phyloP scores from a whole-genome alignment of 495 filamentous ascomycete genomes.

The Geoglossum glabrum region DNA sequence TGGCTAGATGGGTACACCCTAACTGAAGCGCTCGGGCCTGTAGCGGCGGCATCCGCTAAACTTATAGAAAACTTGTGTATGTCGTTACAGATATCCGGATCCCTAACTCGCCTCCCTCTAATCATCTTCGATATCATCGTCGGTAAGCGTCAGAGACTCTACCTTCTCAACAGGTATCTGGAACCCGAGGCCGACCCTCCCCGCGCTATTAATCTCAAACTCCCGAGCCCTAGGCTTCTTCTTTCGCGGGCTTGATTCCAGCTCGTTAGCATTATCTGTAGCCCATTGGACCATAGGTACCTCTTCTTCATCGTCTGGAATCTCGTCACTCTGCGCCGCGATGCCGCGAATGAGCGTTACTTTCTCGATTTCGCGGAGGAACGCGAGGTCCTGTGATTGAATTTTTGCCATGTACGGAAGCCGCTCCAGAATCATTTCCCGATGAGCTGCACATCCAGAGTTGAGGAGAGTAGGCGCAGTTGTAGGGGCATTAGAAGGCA shows the following conservation, averaged over 20 bases:
- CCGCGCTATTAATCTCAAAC: constrained; percentile 7
- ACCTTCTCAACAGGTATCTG: constrained; percentile 15
- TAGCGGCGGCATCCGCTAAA: not conserved
- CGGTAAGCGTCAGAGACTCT: constrained; percentile 56
- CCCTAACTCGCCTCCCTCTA: constrained; percentile 8
- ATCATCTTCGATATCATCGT: constrained; percentile 94
- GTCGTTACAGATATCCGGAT: not conserved
- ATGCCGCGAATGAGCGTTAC: constrained; percentile 48
- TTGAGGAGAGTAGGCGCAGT: constrained; percentile 7
- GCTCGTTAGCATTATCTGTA: constrained; percentile 22
- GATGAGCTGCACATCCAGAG: constrained; percentile 36
- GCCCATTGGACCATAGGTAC: constrained; percentile 21
- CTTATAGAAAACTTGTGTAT: not conserved
- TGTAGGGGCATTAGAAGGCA: not conserved
- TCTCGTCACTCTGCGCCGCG: constrained; percentile 16
- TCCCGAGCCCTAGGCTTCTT: constrained; percentile 12
- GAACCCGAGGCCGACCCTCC: constrained; percentile 5
- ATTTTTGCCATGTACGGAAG: constrained; percentile 71
- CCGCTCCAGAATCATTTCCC: constrained; percentile 60
- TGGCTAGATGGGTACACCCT: not conserved
- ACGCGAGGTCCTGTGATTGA: constrained; percentile 15
- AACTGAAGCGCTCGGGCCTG: not conserved
- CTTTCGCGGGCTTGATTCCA: constrained; percentile 11
- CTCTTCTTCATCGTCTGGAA: constrained; percentile 21
- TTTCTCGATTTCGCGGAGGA: constrained; percentile 36